Base-by-base conservation (phyloP, 192 early-diverging fungal species). In the Backusella parvicylindrica region DNA sequence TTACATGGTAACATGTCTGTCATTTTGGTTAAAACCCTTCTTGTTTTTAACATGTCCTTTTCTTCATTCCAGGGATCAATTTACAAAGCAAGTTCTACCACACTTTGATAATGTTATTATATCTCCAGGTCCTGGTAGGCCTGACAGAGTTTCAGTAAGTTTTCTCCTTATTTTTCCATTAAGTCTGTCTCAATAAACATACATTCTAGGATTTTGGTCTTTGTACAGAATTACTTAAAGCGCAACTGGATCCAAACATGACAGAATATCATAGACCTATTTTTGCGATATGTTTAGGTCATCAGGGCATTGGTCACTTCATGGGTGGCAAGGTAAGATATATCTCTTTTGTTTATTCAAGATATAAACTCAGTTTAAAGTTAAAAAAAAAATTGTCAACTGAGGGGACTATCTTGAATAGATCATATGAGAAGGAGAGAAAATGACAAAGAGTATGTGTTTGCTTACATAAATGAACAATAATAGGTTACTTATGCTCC, bases 231-330 rank as follows among this genome's bases (percentile, higher is more conserved):
- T 71, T 94, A 12, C 77, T 95, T 49, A 32, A 76, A 56, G 72
- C 77, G 28, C 81, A 82, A 66, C 35, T 64, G 6, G 77, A 82
- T 66, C 74, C 53, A 32, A 28, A 15, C 7, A 41, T 43, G 1
- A 63, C 89, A 33, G 68, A 79, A 2, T 33, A 56, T n/a, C 79
- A 84, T 16, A 72, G 90, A 63, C 95, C 97, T 6, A 83, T 97
- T 7, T 88, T 99, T 65, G 97, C 96, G 33, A 91, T 99, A 0
- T 99, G 97, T 82, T 85, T 99, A 43, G 97, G 97, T 0, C 95
- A 97, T 82, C 96, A 99, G 74, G 96, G 94, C 2, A 90, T 98
- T 49, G 95, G 91, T 1, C 50, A 74, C 28, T 81, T 81, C 6
- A 91, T 89, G 73, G 94, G 93, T 12, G 93, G 84, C 4, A 81